Evolutionary conservation across 495 filamentous ascomycete species (phyloP).

Genomic region (Collariella sp.): DNA sequence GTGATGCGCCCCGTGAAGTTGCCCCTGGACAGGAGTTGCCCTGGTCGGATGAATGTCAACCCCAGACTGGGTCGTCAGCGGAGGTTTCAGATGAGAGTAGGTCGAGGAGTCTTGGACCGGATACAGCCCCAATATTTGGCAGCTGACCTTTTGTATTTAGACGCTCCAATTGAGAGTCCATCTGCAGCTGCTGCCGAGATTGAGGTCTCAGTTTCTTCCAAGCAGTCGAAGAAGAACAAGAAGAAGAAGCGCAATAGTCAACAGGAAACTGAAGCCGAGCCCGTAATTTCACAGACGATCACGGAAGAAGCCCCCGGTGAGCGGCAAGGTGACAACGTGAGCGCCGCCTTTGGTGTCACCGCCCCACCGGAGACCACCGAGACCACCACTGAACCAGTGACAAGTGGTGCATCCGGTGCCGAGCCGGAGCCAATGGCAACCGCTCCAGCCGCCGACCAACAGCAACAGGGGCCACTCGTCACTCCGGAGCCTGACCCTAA

Average conservation of each 20-base stretch:
- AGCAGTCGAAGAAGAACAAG: slow-evolving; percentile 33
- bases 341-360: slow-evolving; percentile 5
- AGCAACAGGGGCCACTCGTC: slow-evolving; percentile 4
- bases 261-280: slow-evolving; percentile 14
- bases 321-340: slow-evolving; percentile 1
- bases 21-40: background rate
- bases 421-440: slow-evolving; percentile 19
- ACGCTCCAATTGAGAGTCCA: background rate
- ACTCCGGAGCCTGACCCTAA: slow-evolving; percentile 2
- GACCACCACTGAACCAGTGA: slow-evolving; percentile 21
- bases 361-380: slow-evolving; percentile 13
- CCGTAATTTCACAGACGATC: background rate
- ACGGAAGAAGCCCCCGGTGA: slow-evolving; percentile 6
- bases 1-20: background rate
- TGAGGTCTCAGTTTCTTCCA: slow-evolving; percentile 4
- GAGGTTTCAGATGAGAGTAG: background rate
- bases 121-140: background rate
- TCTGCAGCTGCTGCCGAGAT: background rate
- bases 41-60: background rate
- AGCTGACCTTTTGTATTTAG: background rate
- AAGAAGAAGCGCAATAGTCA: slow-evolving; percentile 23
- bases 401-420: slow-evolving; percentile 20
- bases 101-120: background rate
- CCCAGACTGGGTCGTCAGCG: background rate
- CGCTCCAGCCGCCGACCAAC: slow-evolving; percentile 4